phyloP scores from a whole-genome alignment of 2,329 filamentous ascomycete genomes.

The Calonectria leucothoes region DNA sequence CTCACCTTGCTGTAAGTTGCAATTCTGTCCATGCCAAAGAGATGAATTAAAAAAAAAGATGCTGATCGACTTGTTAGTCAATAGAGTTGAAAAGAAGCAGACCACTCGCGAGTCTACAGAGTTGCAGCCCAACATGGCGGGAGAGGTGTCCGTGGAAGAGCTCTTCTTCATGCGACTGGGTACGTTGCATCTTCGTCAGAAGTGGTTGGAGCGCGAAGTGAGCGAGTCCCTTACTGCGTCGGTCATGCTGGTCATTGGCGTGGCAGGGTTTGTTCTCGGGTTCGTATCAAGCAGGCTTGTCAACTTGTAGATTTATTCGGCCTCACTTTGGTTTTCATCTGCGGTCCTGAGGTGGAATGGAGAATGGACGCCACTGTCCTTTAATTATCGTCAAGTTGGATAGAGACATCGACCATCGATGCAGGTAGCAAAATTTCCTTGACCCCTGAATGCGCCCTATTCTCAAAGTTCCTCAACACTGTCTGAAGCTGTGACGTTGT shows the following conservation, averaged over 20 bases:
- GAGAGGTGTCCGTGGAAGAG: conserved; percentile 31
- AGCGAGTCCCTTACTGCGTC: conserved; percentile 33
- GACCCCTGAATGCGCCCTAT: background rate
- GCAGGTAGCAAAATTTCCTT: background rate
- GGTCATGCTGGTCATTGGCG: conserved; percentile 34
- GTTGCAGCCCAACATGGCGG: conserved; percentile 24
- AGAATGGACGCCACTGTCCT: background rate
- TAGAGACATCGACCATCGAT: background rate
- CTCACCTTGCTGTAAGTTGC: conserved; percentile 33
- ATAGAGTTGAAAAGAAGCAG: conserved; percentile 35
- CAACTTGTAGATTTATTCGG: conserved; percentile 16
- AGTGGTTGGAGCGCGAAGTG: conserved; percentile 30
- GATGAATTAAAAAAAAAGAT: background rate
- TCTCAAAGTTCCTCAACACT: background rate
- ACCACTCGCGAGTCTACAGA: conserved; percentile 28
- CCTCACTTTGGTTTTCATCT: background rate
- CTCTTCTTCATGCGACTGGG: conserved; percentile 34
- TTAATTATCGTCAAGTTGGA: background rate
- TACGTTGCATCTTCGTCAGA: conserved; percentile 28
- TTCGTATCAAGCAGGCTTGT: conserved; percentile 30
- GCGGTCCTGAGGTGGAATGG: background rate
- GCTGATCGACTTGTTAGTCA: conserved; percentile 20
- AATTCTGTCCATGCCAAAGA: background rate
- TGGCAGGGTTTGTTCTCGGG: conserved; percentile 25
- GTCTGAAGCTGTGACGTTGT: background rate